Evolutionary conservation across 768 basidiomycete species (phyloP).

Genomic region (Tremella yokohamensis): DNA sequence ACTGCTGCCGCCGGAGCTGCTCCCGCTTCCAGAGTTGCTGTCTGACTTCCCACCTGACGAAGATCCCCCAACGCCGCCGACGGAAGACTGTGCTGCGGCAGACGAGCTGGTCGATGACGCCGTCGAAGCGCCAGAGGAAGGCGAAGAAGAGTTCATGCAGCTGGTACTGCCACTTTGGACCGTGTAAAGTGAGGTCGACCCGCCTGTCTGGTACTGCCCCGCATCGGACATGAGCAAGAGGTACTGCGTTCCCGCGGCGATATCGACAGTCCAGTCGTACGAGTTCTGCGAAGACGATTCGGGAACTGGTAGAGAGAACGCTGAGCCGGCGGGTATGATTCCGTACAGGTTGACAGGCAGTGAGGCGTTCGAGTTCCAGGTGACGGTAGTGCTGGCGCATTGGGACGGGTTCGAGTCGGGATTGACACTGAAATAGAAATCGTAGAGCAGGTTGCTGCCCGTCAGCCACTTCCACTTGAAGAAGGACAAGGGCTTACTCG

Average conservation of each 20-base stretch:
- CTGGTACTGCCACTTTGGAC: constrained; percentile 29
- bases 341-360: constrained; percentile 44
- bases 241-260: constrained; percentile 37
- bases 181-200: constrained; percentile 33
- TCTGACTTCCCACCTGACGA: constrained; percentile 2
- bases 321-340: constrained; percentile 45
- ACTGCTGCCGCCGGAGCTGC: background rate
- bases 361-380: constrained; percentile 40
- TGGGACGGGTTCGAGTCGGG: constrained; percentile 36
- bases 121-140: constrained; percentile 15
- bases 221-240: constrained; percentile 44
- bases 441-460: constrained; percentile 32
- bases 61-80: constrained; percentile 5
- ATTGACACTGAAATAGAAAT: constrained; percentile 45
- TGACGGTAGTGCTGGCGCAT: constrained; percentile 31
- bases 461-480: background rate
- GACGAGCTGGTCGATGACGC: constrained; percentile 13
- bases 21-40: background rate
- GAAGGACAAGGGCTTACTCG: constrained; percentile 14
- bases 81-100: background rate
- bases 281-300: constrained; percentile 11
- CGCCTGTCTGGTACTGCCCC: constrained; percentile 44
- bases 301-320: constrained; percentile 40
- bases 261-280: constrained; percentile 40
- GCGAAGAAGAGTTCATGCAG: constrained; percentile 35